Evolutionary conservation across 768 basidiomycete species (phyloP).

Genomic region (Xerocomellus chrysenteron): DNA sequence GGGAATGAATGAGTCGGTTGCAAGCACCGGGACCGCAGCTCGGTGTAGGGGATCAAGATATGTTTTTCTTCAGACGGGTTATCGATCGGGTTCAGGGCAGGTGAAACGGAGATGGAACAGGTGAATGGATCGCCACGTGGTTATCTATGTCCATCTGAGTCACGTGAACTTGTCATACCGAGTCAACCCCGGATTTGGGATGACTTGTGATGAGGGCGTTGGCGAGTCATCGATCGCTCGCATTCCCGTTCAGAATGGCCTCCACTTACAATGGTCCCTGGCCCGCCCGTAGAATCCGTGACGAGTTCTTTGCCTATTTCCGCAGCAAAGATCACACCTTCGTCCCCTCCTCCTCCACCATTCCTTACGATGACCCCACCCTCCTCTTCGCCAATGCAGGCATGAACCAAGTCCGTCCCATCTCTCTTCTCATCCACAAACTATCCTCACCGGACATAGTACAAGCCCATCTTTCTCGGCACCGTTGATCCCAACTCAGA

Average conservation of each 20-base stretch:
- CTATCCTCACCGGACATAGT: slow-evolving; percentile 47
- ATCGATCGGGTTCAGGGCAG: slow-evolving; percentile 52
- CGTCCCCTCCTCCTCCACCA: slow-evolving; percentile 86
- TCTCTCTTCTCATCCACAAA: neutral
- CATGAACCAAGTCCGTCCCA: slow-evolving; percentile 79
- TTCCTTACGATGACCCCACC: slow-evolving; percentile 97
- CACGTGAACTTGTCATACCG: slow-evolving; percentile 13
- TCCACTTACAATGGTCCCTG: slow-evolving; percentile 47
- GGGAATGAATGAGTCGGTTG: slow-evolving; percentile 9
- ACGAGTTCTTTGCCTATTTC: slow-evolving; percentile 93
- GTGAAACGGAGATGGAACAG: slow-evolving; percentile 13
- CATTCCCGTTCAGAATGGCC: slow-evolving; percentile 22
- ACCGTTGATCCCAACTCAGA: slow-evolving; percentile 95
- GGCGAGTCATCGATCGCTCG: slow-evolving; percentile 25
- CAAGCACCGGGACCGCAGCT: slow-evolving; percentile 30
- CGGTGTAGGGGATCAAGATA: slow-evolving; percentile 16
- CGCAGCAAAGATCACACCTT: slow-evolving; percentile 76
- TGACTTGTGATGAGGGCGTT: neutral
- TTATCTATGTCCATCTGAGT: slow-evolving; percentile 9
- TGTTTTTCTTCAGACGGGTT: slow-evolving; percentile 25
- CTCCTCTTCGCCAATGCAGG: slow-evolving; percentile 98
- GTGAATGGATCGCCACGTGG: slow-evolving; percentile 6
- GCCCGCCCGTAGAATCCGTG: slow-evolving; percentile 80
- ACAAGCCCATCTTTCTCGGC: slow-evolving; percentile 96
- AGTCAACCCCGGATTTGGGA: slow-evolving; percentile 6